phyloP scores from a whole-genome alignment of 495 filamentous ascomycete genomes.

The Daldinia loculata region DNA sequence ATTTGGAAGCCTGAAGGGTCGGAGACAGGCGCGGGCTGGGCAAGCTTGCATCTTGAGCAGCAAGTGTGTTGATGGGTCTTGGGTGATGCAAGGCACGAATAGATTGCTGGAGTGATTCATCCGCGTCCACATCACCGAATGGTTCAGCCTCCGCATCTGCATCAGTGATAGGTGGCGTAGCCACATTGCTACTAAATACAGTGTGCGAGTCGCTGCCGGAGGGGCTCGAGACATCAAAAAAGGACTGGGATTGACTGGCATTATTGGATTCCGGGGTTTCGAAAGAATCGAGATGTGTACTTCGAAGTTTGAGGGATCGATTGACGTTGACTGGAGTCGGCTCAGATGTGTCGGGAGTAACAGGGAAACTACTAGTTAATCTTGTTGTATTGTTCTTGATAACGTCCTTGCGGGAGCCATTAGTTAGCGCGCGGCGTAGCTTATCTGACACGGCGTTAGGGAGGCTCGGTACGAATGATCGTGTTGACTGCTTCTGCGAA shows the following conservation, averaged over 20 bases:
- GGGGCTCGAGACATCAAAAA: constrained; percentile 57
- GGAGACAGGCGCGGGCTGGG: constrained; percentile 96
- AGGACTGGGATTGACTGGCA: constrained; percentile 57
- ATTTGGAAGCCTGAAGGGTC: constrained; percentile 80
- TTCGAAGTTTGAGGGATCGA: constrained; percentile 46
- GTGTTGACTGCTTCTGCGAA: constrained; percentile 43
- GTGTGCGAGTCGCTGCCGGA: constrained; percentile 56
- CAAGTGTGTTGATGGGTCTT: constrained; percentile 67
- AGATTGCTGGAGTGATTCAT: constrained; percentile 53
- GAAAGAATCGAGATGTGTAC: constrained; percentile 47
- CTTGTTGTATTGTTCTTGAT: constrained; percentile 35
- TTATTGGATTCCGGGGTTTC: constrained; percentile 49
- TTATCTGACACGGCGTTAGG: constrained; percentile 47
- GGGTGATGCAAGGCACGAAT: constrained; percentile 49
- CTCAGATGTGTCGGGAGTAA: constrained; percentile 60
- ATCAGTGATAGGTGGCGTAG: constrained; percentile 65
- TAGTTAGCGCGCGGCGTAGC: constrained; percentile 50
- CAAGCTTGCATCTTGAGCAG: constrained; percentile 85
- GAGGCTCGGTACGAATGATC: constrained; percentile 33
- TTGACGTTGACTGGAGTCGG: constrained; percentile 34
- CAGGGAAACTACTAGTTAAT: constrained; percentile 50
- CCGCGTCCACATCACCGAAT: constrained; percentile 57
- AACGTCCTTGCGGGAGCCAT: constrained; percentile 42
- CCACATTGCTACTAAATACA: constrained; percentile 61
- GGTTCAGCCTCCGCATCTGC: constrained; percentile 63